phyloP scores from a whole-genome alignment of 768 basidiomycete genomes.

The Amyloporia xantha region DNA sequence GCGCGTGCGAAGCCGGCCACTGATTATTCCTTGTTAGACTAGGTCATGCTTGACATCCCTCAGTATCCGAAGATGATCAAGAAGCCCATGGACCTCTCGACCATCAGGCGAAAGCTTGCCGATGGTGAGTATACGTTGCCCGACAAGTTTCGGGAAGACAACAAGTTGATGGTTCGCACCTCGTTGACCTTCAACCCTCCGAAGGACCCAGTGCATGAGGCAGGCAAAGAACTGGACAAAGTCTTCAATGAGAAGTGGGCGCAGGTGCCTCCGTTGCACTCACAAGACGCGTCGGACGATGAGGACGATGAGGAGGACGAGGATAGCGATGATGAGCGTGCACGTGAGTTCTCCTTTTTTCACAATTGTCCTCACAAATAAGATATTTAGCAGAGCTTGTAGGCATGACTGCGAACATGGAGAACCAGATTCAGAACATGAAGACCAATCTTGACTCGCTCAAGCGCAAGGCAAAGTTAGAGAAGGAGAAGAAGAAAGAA shows the following conservation, averaged over 20 bases:
- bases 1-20: too few relatives aligned
- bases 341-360: slow-evolving; percentile 43
- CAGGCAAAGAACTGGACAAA: slow-evolving; percentile 78
- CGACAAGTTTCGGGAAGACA: slow-evolving; percentile 80
- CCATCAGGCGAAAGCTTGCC: slow-evolving; percentile 83
- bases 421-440: slow-evolving; percentile 77
- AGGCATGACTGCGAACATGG: slow-evolving; percentile 74
- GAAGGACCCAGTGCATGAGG: slow-evolving; percentile 79
- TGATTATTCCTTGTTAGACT: slow-evolving; percentile 46
- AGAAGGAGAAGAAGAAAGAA: slow-evolving; percentile 70
- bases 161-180: slow-evolving; percentile 92
- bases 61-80: slow-evolving; percentile 87
- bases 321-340: slow-evolving; percentile 60
- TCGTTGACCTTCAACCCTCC: slow-evolving; percentile 89
- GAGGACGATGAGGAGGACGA: slow-evolving; percentile 62
- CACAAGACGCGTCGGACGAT: slow-evolving; percentile 40
- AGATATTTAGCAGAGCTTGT: slow-evolving; percentile 18
- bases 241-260: slow-evolving; percentile 94
- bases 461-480: slow-evolving; percentile 47
- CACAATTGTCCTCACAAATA: slow-evolving; percentile 12
- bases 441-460: slow-evolving; percentile 59
- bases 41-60: slow-evolving; percentile 71
- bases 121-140: slow-evolving; percentile 70
- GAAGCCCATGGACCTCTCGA: slow-evolving; percentile 91
- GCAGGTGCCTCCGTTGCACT: slow-evolving; percentile 56